Conservation (phyloP, 2,329 filamentous ascomycete species). For the Neonectria magnoliae region DNA sequence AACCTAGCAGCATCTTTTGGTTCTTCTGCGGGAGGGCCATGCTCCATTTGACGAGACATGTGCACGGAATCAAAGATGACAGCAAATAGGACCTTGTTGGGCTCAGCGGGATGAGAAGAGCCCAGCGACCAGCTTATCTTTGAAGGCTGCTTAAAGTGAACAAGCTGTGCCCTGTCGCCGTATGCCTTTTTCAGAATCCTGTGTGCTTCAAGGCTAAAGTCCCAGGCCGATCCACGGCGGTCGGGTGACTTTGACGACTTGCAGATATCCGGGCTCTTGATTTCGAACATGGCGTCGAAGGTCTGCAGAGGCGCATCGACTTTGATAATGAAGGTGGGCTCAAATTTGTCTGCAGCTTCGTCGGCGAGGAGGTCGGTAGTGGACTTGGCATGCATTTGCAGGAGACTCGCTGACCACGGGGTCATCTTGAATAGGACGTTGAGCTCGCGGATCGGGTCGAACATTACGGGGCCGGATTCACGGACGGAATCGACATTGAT, state of each 20-base stretch:
- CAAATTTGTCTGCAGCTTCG: constrained; percentile 80
- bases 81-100: constrained; percentile 66
- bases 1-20: constrained; percentile 85
- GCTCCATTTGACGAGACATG: constrained; percentile 81
- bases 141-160: constrained; percentile 64
- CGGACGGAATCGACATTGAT: constrained; percentile 49
- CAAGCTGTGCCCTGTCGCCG: constrained; percentile 75
- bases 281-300: constrained; percentile 60
- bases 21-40: constrained; percentile 86
- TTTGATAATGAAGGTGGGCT: constrained; percentile 80
- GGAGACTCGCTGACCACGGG: constrained; percentile 78
- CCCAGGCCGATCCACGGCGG: constrained; percentile 54
- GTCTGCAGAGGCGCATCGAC: constrained; percentile 63
- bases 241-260: constrained; percentile 48
- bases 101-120: constrained; percentile 28
- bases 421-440: constrained; percentile 95
- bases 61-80: constrained; percentile 79
- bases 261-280: constrained; percentile 45
- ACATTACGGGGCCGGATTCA: constrained; percentile 73
- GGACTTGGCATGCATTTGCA: constrained; percentile 78
- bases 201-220: constrained; percentile 68
- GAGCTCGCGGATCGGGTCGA: constrained; percentile 76
- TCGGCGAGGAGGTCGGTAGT: constrained; percentile 82
- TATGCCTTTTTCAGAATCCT: constrained; percentile 75
- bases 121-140: constrained; percentile 45